phyloP scores from a whole-genome alignment of 768 basidiomycete species.

The Wakefieldia striispora region DNA sequence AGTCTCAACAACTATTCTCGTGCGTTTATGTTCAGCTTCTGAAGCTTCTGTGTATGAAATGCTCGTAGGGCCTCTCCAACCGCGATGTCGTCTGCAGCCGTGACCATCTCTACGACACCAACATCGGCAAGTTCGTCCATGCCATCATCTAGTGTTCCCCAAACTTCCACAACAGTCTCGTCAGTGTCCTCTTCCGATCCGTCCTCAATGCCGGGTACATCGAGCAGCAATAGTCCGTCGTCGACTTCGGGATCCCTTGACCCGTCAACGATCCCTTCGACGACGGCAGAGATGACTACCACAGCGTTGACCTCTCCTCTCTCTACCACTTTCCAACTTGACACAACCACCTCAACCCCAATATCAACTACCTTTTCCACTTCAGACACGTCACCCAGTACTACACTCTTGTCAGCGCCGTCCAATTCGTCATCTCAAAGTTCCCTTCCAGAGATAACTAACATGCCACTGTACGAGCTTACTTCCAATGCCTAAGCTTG shows the following conservation, averaged over 20 bases:
- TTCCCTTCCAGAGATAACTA: constrained; percentile 1
- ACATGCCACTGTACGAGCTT: constrained; percentile 27
- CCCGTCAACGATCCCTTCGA: constrained; percentile 18
- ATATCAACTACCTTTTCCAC: constrained; percentile 16
- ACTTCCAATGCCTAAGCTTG: constrained; percentile 6
- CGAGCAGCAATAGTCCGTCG: constrained; percentile 16
- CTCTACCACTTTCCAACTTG: constrained; percentile 2
- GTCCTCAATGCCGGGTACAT: constrained; percentile 15
- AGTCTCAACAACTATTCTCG: constrained; percentile 16
- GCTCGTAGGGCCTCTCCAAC: constrained; percentile 11
- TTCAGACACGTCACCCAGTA: constrained; percentile 12
- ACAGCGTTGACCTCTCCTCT: constrained; percentile 13
- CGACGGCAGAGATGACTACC: constrained; percentile 9
- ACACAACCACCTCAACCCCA: constrained; percentile 10
- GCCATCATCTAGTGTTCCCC: constrained; percentile 4
- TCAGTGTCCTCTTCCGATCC: constrained; percentile 13
- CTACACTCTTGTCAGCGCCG: constrained; percentile 5
- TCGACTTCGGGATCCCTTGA: constrained; percentile 19
- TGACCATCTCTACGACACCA: constrained; percentile 6
- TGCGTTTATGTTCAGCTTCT: constrained; percentile 20
- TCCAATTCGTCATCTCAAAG: constrained; percentile 8
- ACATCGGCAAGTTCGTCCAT: constrained; percentile 16
- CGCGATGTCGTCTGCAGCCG: constrained; percentile 11
- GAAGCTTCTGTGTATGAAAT: constrained; percentile 13
- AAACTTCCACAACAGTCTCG: constrained; percentile 6